These are phyloP conservation scores for Warburgia ugandensis DNA, from an alignment of 164 flowering plant species.

Conservation along the genomic window DNA sequence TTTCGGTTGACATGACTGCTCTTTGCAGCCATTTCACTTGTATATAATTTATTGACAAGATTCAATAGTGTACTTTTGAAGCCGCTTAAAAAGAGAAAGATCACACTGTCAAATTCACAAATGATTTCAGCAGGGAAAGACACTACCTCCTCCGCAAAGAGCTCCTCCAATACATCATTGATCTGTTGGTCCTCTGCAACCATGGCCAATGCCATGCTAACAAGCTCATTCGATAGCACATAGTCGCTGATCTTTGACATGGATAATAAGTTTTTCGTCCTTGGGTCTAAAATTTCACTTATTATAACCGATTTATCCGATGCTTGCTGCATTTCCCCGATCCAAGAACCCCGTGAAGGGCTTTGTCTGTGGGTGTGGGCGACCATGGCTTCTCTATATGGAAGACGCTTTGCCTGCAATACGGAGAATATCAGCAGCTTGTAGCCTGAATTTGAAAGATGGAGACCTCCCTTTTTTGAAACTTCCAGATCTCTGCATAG, in stretches of 20 bases:
- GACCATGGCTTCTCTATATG: conserved; percentile 41
- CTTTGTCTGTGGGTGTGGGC: conserved; percentile 36
- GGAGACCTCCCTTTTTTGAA: no score
- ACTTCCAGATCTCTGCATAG: no score
- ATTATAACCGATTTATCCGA: conserved; percentile 78
- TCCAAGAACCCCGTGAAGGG: conserved; percentile 72
- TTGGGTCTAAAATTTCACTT: conserved; percentile 81
- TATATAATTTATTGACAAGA: no score
- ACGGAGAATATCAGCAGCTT: no score
- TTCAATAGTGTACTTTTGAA: no score
- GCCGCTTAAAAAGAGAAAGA: no score
- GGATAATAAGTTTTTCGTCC: conserved; percentile 68
- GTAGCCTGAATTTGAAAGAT: no score
- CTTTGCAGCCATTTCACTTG: no score
- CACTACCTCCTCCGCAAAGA: conserved; percentile 77
- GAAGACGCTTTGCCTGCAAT: conserved; percentile 81
- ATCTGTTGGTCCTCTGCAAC: conserved; percentile 86
- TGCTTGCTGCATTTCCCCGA: conserved; percentile 84
- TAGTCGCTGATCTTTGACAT: conserved; percentile 90
- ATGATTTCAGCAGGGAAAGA: background rate
- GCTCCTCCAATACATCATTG: conserved; percentile 73
- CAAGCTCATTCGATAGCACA: conserved; percentile 80
- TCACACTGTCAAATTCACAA: no score
- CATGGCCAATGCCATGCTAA: conserved; percentile 91
- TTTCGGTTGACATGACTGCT: no score